Evolutionary conservation across 2,329 filamentous ascomycete genomes (phyloP), one percentile per base, ranked within the genome.

Genomic region (Cladorrhinum sp.): DNA sequence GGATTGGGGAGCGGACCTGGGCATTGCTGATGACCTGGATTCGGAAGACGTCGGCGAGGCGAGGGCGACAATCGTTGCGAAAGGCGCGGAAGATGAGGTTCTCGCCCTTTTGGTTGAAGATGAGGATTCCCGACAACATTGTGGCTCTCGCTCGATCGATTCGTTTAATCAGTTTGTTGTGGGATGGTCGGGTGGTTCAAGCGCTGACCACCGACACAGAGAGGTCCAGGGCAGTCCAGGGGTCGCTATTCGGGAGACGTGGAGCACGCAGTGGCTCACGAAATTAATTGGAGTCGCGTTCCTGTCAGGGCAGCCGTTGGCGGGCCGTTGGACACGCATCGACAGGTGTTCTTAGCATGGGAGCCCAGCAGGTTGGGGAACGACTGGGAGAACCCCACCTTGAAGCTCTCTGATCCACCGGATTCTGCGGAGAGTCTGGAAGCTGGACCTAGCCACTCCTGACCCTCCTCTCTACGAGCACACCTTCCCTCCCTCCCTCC

Each of bases 61-160:
- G 92, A 59, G 95, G 95, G 60, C 96, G 92, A 79, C 95, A 98
- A 80, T 99, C 96, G 75, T 96, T 96, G 73, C 95, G 92, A 79
- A 99, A 99, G 71, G 95, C 92, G 73, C 95, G 92, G 81, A 99
- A 97, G 77, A 99, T 99, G 73, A 99, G 91, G 78, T 99, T 97
- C 81, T 99, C 95, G 79, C 95, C 95, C 80, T 99, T 99, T 77
- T 99, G 95, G 70, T 99, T 99, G 84, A 99, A 99, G 69, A 99
- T 88, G 68, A 99, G 87, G 72, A 99, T 94, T 62, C 95, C 95
- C 69, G 94, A 98, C 69, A 99, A 83, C 96, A 99, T 99, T 66
- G 72, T 88, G 79, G 67, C 23, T 24, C 21, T 30, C 26, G 10
- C 4, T 30, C 5, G 26, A 30, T 30, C 26, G 16, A 24, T 2